Conservation (phyloP, 2,329 filamentous ascomycete genomes). For the Aulographum hederae region DNA sequence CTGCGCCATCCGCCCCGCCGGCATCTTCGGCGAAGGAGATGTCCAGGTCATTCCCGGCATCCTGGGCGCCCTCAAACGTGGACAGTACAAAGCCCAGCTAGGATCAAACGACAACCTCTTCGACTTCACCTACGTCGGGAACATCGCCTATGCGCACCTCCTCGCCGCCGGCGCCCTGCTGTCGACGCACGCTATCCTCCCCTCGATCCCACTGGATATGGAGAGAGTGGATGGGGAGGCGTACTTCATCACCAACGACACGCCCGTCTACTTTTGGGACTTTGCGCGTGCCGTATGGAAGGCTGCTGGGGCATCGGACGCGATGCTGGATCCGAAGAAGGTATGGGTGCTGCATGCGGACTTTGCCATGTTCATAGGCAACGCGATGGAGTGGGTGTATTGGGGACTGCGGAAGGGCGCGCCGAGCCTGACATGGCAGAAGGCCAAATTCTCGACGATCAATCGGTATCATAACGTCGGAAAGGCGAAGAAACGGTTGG, state of each 20-base stretch:
- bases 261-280: constrained; percentile 83
- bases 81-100: constrained; percentile 20
- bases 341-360: constrained; percentile 20
- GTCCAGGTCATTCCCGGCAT: constrained; percentile 56
- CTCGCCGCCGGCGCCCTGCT: constrained; percentile 62
- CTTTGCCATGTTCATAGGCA: constrained; percentile 19
- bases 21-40: constrained; percentile 86
- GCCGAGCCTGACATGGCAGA: constrained; percentile 29
- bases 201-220: background rate
- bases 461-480: constrained; percentile 33
- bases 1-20: constrained; percentile 65
- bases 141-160: constrained; percentile 62
- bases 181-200: constrained; percentile 33
- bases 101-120: constrained; percentile 53
- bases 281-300: constrained; percentile 65
- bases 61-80: background rate
- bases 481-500: constrained; percentile 32
- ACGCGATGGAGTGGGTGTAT: constrained; percentile 21
- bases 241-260: constrained; percentile 82
- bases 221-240: constrained; percentile 40
- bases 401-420: constrained; percentile 21
- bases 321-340: constrained; percentile 27
- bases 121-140: constrained; percentile 52
- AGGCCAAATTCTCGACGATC: constrained; percentile 34
- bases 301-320: constrained; percentile 31